phyloP scores from a whole-genome alignment of 1,284 basidiomycete genomes.

The Tilletia indica region DNA sequence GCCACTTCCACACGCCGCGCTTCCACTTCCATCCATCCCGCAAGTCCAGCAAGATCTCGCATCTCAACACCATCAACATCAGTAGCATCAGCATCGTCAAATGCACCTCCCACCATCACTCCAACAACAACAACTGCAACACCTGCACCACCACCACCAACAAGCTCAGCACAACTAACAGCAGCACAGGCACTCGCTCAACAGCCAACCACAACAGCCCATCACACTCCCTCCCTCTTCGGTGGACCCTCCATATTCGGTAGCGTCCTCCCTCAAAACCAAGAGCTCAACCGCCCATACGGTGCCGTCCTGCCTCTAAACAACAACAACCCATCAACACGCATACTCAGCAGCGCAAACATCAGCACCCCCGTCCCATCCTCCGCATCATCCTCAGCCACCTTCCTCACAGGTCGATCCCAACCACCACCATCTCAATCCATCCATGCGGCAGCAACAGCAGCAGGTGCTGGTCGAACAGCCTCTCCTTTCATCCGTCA shows the following conservation, averaged over 20 bases:
- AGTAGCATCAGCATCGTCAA: neutral
- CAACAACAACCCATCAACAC: neutral
- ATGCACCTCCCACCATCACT: neutral
- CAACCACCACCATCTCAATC: neutral
- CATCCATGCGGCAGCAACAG: neutral
- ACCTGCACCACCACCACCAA: neutral
- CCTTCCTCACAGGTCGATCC: neutral
- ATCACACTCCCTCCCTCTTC: neutral
- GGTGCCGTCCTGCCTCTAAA: too few species aligned
- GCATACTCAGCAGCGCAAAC: conserved; percentile 13
- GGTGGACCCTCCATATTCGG: neutral
- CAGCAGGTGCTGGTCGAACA: neutral
- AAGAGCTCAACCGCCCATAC: too few species aligned
- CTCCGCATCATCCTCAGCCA: conserved; percentile 1
- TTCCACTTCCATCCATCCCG: too few species aligned
- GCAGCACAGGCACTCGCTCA: neutral
- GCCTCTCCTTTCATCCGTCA: too few species aligned
- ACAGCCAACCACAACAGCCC: neutral
- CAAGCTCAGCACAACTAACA: neutral
- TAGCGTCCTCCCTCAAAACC: too few species aligned
- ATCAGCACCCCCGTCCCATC: neutral
- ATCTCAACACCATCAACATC: neutral
- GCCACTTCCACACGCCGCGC: too few species aligned
- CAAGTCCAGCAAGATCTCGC: too few species aligned
- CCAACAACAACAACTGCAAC: neutral